Conservation (phyloP, 441 rosid genomes). For the Raphanus hybrid region DNA sequence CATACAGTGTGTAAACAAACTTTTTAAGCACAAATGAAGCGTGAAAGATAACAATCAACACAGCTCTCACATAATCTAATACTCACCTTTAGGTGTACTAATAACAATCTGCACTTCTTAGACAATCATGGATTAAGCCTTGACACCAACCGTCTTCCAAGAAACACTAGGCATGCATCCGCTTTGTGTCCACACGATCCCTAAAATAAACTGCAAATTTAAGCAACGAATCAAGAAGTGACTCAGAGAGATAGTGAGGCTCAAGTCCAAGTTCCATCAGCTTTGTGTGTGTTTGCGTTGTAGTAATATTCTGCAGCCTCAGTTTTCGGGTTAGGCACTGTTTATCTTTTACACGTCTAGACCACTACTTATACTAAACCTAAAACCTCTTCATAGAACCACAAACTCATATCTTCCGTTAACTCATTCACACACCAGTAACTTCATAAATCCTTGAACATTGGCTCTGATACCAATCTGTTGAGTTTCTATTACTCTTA, state of each 20-base stretch:
- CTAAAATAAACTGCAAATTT: slow-evolving; percentile 73
- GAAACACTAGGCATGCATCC: slow-evolving; percentile 87
- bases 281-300: slow-evolving; percentile 90
- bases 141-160: slow-evolving; percentile 84
- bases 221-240: slow-evolving; percentile 90
- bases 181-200: slow-evolving; percentile 82
- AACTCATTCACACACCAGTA: no score
- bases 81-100: background rate
- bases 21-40: no score
- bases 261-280: slow-evolving; percentile 87
- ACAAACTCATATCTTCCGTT: no score
- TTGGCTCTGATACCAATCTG: no score
- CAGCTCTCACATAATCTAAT: background rate
- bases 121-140: slow-evolving; percentile 68
- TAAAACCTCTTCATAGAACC: no score
- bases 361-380: slow-evolving; percentile 37
- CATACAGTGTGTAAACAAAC: background rate
- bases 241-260: slow-evolving; percentile 87
- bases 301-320: slow-evolving; percentile 98
- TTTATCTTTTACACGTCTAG: slow-evolving; percentile 65
- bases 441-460: no score
- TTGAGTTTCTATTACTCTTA: no score
- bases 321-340: slow-evolving; percentile 89
- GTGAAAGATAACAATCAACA: background rate
- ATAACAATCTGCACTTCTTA: slow-evolving; percentile 22